Evolutionary conservation across 495 filamentous ascomycete genomes (phyloP), one percentile per base, ranked within the genome.

Genomic region (Aspergillus egyptiacus): DNA sequence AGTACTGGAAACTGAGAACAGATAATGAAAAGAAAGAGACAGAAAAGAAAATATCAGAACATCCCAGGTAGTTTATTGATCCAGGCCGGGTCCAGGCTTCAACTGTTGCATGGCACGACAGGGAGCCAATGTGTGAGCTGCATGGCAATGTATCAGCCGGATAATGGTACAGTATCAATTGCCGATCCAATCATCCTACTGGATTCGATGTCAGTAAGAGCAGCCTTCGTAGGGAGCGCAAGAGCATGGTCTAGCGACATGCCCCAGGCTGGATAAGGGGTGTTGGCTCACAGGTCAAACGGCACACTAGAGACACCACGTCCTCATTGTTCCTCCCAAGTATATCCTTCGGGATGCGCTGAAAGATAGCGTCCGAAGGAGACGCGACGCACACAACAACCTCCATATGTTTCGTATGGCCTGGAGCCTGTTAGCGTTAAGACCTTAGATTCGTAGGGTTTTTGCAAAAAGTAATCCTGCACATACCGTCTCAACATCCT

Each of bases 181-280:
- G 31, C 85, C 84, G 86, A 86, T 67, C 88, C 85, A 58, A 88
- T 79, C 65, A 88, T 86, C 62, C 70, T 76, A 48, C 18, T 54
- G 13, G 32, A 23, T 36, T 10, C 13, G 39, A 15, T 52, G 55
- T 68, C 48, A 70, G 63, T 50, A 60, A 56, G 35, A 24, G 20
- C 6, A 8, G 15, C 6, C 9, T 20, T 30, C n/a, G 23, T 11
- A 18, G 31, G 32, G 11, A 28, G 30, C 31, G 23, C 17, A 37
- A 32, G 22, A 37, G 32, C 48, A 36, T 31, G 13, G 18, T 43
- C 23, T 9, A 13, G 28, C 15, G 13, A 38, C 10, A 37, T 17
- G 32, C 32, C 22, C 42, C 15, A 44, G 39, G 22, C 15, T 30
- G 24, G 48, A 44, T 25, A 18, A 44, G 48, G 48, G 17, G 48